Base-by-base conservation (phyloP, 805 yeast species). In the Osmozyma mogii region DNA sequence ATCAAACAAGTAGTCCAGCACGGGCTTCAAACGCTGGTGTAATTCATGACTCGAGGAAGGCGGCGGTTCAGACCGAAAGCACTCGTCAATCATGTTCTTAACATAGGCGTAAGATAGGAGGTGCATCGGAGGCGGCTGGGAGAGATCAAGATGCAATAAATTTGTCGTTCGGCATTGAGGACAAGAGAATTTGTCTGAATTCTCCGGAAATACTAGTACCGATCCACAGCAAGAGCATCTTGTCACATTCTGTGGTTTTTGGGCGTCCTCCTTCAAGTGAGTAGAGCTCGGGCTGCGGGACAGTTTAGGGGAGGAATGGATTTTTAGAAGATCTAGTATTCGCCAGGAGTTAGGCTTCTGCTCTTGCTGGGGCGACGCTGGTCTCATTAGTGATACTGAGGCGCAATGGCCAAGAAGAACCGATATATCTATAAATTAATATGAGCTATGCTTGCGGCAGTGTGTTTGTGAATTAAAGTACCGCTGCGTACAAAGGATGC, bases 121-220 rank as follows among this genome's bases (percentile, higher is more conserved):
- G 25, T 31, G 31, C 17, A 31, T 19, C 7, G 13, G 6, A 8
- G 33, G 26, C 15, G 21, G 28, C 7, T 22, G 32, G 6, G 11
- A 21, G 12, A 22, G 16, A 13, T 33, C 35, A 27, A 37, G 40
- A 9, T 31, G 28, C 38, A 59, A 28, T 9, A 57, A 37, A 18
- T 59, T 56, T 1, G 74, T 73, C 5, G 78, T 68, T 21, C 61
- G 65, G 44, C 94, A 83, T 4, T 73, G 61, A 0, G 76, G 61
- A 45, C 94, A 83, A 34, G 70, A 67, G 46, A 71, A 76, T 33
- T 61, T 61, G n/a, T 32, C 22, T 7, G 54, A 34, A 12, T 31
- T 38, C 10, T 37, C 41, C 2, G 61, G 56, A 28, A 52, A 54
- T 2, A 56, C 43, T 15, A 62, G 37, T 1, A 60, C 35, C 2